Percentiles rank a stretch among this genome's conserved stretches.
Conservation (phyloP, 768 basidiomycete genomes). For the Panus rudis region DNA sequence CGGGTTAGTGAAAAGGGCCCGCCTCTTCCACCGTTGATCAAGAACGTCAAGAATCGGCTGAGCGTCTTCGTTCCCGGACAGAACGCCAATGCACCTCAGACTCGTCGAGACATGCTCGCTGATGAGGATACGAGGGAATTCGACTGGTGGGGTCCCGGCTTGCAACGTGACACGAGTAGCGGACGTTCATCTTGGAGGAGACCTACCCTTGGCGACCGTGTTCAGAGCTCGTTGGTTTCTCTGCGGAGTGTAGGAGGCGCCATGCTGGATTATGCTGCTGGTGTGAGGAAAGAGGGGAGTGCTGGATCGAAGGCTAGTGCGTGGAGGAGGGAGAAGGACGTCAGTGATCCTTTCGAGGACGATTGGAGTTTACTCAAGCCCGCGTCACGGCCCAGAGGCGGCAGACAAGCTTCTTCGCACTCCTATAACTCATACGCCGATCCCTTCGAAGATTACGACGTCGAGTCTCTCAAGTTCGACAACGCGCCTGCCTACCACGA, state of each 20-base stretch:
- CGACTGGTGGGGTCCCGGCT: conserved; percentile 11
- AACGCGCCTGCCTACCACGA: conserved; percentile 14
- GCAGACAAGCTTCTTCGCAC: conserved; percentile 13
- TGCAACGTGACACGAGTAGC: conserved; percentile 20
- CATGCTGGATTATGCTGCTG: conserved; percentile 22
- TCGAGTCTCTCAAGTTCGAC: conserved; percentile 16
- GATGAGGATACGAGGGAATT: conserved; percentile 66
- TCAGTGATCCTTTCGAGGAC: conserved; percentile 41
- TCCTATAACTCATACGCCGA: conserved; percentile 15
- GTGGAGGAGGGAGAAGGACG: conserved; percentile 37
- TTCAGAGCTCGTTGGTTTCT: conserved; percentile 22
- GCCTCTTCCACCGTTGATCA: conserved; percentile 13
- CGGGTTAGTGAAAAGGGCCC: conserved; percentile 18
- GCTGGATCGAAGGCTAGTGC: conserved; percentile 34
- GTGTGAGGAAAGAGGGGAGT: conserved; percentile 24
- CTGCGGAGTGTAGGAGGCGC: conserved; percentile 22
- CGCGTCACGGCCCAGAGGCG: conserved; percentile 13
- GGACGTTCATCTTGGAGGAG: conserved; percentile 15
- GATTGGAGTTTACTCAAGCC: conserved; percentile 28
- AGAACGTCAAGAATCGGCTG: conserved; percentile 18
- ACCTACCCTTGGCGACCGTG: conserved; percentile 18
- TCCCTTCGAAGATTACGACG: conserved; percentile 21
- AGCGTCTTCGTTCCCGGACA: conserved; percentile 27
- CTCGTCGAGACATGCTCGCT: conserved; percentile 66
- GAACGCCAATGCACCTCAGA: conserved; percentile 10